Percentiles rank a stretch among this genome's conserved stretches.
Evolutionary conservation across 148 eudicot species (phyloP).

Genomic region (Pharnaceum exiguum): DNA sequence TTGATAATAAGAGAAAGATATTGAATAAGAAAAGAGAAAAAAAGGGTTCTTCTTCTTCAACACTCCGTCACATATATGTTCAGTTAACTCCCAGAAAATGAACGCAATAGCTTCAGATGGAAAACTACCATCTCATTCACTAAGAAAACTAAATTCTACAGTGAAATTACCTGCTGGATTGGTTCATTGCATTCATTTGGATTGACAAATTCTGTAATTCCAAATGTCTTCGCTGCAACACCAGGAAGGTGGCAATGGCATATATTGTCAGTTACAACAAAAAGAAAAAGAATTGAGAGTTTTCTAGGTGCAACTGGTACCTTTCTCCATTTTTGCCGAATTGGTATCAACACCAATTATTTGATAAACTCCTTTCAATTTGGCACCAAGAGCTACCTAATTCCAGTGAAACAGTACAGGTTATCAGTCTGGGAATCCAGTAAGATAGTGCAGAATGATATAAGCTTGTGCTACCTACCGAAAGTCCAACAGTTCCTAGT

Average conservation of each 20-base stretch:
- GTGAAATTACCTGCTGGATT: constrained; percentile 68
- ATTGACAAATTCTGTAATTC: constrained; percentile 76
- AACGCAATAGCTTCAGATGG: too few relatives aligned
- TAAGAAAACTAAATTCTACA: neutral
- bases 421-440: neutral
- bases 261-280: neutral
- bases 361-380: constrained; percentile 62
- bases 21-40: too few relatives aligned
- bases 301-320: constrained; percentile 23
- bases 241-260: constrained; percentile 5
- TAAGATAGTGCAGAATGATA: neutral
- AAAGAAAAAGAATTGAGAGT: neutral
- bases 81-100: too few relatives aligned
- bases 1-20: too few relatives aligned
- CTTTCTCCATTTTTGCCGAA: constrained; percentile 53
- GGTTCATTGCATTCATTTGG: constrained; percentile 71
- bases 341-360: constrained; percentile 87
- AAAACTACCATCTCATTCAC: too few relatives aligned
- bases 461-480: constrained; percentile 47
- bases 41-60: too few relatives aligned
- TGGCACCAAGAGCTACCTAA: constrained; percentile 35
- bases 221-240: constrained; percentile 72
- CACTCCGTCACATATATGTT: too few relatives aligned
- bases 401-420: neutral
- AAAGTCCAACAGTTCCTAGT: constrained; percentile 96